phyloP scores from a whole-genome alignment of 805 yeast genomes.

The Candida lessepsii region DNA sequence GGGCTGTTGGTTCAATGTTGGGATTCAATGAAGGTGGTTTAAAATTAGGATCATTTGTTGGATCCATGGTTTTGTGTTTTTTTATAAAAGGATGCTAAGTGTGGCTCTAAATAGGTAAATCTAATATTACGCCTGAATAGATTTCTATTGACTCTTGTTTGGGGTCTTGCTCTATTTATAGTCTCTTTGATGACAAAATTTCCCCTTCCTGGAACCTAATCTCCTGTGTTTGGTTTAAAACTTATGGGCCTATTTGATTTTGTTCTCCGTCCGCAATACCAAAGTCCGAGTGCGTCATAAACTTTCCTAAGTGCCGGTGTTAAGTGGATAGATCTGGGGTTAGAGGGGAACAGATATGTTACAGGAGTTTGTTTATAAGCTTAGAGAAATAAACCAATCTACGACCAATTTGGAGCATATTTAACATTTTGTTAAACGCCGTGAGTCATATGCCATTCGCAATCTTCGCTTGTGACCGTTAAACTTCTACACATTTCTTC shows the following conservation, averaged over 20 bases:
- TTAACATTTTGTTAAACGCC: too few relatives aligned
- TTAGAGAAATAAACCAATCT: too few relatives aligned
- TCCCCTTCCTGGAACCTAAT: neutral
- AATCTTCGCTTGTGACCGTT: neutral
- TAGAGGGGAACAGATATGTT: neutral
- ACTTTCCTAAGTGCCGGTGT: neutral
- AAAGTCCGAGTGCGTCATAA: conserved; percentile 6
- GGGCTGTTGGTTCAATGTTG: conserved; percentile 61
- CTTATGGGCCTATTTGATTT: neutral
- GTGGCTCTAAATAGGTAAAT: too few relatives aligned
- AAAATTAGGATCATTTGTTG: conserved; percentile 87
- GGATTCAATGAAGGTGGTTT: conserved; percentile 76
- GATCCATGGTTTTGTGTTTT: conserved; percentile 62
- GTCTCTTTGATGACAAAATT: neutral
- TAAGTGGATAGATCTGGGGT: neutral
- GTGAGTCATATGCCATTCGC: too few relatives aligned
- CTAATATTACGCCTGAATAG: too few relatives aligned
- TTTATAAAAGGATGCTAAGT: neutral
- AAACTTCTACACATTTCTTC: too few relatives aligned
- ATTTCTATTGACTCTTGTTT: too few relatives aligned
- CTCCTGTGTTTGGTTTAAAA: neutral
- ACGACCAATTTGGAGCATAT: too few relatives aligned
- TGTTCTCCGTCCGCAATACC: conserved; percentile 6
- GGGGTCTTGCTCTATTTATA: neutral
- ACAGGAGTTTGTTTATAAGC: too few relatives aligned